phyloP scores from a whole-genome alignment of 2,329 filamentous ascomycete species.

The Penicillium sclerotigenum region DNA sequence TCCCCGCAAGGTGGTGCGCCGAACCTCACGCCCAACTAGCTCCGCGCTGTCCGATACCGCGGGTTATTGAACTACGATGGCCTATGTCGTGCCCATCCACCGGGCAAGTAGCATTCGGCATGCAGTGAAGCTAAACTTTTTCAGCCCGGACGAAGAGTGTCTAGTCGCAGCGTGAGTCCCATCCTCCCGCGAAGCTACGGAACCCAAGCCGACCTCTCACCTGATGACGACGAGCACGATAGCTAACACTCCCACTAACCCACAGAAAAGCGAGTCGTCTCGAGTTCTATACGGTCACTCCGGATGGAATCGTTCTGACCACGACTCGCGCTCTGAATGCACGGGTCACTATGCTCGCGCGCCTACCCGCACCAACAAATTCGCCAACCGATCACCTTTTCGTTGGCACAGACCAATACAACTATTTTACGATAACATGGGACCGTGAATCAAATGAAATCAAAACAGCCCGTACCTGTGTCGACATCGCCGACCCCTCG shows the following conservation, averaged over 20 bases:
- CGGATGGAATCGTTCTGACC: constrained; percentile 62
- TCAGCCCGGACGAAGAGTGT: constrained; percentile 71
- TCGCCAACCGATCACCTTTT: constrained; percentile 80
- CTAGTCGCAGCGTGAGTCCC: constrained; percentile 77
- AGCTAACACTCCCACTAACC: constrained; percentile 3
- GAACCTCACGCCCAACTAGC: constrained; percentile 8
- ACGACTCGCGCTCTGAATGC: constrained; percentile 76
- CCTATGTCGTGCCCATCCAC: constrained; percentile 92
- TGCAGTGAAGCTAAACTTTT: constrained; percentile 75
- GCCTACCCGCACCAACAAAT: constrained; percentile 57
- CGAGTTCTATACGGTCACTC: constrained; percentile 53
- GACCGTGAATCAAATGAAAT: constrained; percentile 56
- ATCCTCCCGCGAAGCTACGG: not conserved
- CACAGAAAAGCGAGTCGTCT: constrained; percentile 48
- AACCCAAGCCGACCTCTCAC: not conserved
- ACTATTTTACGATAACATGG: constrained; percentile 90
- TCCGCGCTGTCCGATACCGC: constrained; percentile 8
- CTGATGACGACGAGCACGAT: not conserved
- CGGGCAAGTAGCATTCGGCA: constrained; percentile 86
- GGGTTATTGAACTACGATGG: constrained; percentile 57
- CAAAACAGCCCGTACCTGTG: constrained; percentile 56
- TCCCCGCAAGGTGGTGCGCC: constrained; percentile 5
- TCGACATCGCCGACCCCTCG: constrained; percentile 59
- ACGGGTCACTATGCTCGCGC: constrained; percentile 75
- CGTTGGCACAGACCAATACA: constrained; percentile 81